Conservation (phyloP, 208 protist genomes). For the Wallacemonas sp. region DNA sequence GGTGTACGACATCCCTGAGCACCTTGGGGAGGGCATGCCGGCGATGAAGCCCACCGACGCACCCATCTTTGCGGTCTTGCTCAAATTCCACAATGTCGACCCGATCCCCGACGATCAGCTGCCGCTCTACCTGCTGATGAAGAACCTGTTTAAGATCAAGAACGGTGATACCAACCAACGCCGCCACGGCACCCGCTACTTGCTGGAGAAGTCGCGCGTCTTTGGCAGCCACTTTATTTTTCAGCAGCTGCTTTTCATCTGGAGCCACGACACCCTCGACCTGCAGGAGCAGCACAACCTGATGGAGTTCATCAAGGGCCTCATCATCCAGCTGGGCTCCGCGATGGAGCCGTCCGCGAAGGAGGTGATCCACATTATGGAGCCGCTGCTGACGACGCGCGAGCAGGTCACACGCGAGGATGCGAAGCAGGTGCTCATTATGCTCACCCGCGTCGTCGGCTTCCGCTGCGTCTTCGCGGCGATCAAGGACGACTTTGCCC, state of each 20-base stretch:
- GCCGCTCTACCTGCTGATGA: conserved; percentile 97
- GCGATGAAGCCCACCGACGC: conserved; percentile 97
- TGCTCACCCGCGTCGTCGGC: conserved; percentile 98
- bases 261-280: conserved; percentile 96
- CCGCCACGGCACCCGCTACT: conserved; percentile 95
- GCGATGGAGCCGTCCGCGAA: conserved; percentile 96
- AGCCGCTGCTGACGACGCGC: conserved; percentile 98
- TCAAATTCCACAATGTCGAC: conserved; percentile 89
- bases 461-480: conserved; percentile 97
- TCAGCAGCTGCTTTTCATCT: conserved; percentile 97
- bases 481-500: conserved; percentile 98
- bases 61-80: conserved; percentile 95
- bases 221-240: conserved; percentile 98
- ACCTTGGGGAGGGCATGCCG: conserved; percentile 92
- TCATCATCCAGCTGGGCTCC: conserved; percentile 98
- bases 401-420: conserved; percentile 98
- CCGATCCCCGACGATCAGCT: conserved; percentile 90
- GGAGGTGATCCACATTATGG: conserved; percentile 99
- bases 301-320: conserved; percentile 98
- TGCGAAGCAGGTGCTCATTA: conserved; percentile 98
- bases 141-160: conserved; percentile 98
- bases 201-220: conserved; percentile 98
- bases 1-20: conserved; percentile 86
- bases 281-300: conserved; percentile 98
- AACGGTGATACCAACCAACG: conserved; percentile 98